These are phyloP conservation scores for Solanum habrochaites DNA, from an alignment of 257 asterid genomes.

Conservation along the genomic window DNA sequence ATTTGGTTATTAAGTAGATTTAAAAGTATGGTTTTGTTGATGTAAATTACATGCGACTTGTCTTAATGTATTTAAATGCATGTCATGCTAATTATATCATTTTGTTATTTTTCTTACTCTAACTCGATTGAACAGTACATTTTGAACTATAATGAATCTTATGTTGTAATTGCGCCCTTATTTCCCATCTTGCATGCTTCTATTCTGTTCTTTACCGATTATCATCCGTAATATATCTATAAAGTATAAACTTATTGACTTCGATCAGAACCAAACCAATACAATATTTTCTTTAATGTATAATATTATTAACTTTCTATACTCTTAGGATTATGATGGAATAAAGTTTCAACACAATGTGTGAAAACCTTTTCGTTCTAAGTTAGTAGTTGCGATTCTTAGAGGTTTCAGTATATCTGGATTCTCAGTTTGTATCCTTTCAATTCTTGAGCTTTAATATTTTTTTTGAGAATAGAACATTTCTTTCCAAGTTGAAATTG, in stretches of 20 bases:
- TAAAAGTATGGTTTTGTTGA: neutral
- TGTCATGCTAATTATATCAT: neutral
- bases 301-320: neutral
- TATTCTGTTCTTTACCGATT: neutral
- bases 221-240: neutral
- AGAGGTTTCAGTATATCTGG: slow-evolving; percentile 93
- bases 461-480: neutral
- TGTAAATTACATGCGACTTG: neutral
- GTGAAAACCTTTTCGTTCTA: slow-evolving; percentile 97
- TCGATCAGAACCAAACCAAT: neutral
- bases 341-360: slow-evolving; percentile 65
- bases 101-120: neutral
- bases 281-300: neutral
- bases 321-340: slow-evolving; percentile 59
- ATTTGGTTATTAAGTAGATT: neutral
- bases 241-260: neutral
- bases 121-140: neutral
- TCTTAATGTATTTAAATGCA: neutral
- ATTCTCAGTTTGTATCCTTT: slow-evolving; percentile 42
- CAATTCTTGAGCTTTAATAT: neutral
- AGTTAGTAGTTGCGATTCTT: slow-evolving; percentile 84
- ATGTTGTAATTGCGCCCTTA: neutral
- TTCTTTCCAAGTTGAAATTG: neutral
- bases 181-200: neutral
- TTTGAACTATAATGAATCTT: neutral